These are phyloP conservation scores for Naganishia randhawae DNA, from an alignment of 768 basidiomycete species.

Conservation along the genomic window DNA sequence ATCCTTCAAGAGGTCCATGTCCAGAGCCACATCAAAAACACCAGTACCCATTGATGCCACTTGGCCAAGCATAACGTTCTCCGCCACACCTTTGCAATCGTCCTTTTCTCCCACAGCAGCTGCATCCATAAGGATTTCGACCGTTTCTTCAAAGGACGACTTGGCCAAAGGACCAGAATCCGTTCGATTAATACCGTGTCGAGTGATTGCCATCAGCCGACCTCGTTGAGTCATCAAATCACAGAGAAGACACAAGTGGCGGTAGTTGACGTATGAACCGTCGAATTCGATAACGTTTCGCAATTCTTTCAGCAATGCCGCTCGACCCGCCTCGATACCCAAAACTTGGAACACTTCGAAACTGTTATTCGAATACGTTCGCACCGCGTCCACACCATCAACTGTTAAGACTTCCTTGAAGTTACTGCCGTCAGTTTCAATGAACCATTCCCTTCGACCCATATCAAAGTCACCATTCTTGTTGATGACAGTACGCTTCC, in stretches of 20 bases:
- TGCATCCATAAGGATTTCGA: conserved; percentile 98
- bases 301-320: conserved; percentile 87
- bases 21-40: conserved; percentile 88
- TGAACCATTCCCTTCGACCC: conserved; percentile 70
- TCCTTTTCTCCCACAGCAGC: conserved; percentile 97
- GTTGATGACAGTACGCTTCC: conserved; percentile 67
- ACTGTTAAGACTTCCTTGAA: conserved; percentile 91
- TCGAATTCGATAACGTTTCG: conserved; percentile 97
- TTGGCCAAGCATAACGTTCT: conserved; percentile 98
- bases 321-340: conserved; percentile 94
- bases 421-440: conserved; percentile 97
- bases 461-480: conserved; percentile 59
- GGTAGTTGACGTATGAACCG: conserved; percentile 98
- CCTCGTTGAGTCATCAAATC: conserved; percentile 98
- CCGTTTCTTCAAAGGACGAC: conserved; percentile 99
- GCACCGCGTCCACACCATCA: conserved; percentile 85
- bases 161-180: conserved; percentile 99
- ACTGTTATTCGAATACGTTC: conserved; percentile 96
- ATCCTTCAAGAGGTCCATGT: conserved; percentile 97
- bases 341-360: conserved; percentile 89
- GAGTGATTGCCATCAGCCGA: conserved; percentile 92
- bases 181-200: conserved; percentile 97
- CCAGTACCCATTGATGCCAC: conserved; percentile 99
- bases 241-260: conserved; percentile 91
- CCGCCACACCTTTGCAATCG: conserved; percentile 96